Base-by-base conservation (phyloP, 2,329 filamentous ascomycete species). In the Xylaria sp. region DNA sequence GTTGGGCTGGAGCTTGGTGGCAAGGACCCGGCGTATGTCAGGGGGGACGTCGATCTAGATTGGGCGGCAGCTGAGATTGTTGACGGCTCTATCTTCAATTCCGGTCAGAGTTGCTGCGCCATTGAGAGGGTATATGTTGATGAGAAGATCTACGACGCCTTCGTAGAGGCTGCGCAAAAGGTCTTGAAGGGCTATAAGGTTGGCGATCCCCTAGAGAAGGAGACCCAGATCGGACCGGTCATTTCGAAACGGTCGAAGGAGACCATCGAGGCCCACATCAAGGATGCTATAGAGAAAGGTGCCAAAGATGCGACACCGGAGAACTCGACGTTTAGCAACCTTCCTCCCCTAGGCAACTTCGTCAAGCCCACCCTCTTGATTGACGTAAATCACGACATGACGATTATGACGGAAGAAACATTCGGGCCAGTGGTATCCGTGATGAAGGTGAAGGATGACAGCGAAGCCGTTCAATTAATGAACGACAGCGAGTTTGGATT, bases 41-140 rank as follows among this genome's bases (percentile, higher is more conserved):
- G 95, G 68, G 84, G 84, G 6, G 95, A 98, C 76, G 93, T 97
- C 1, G 94, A 98, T 78, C 81, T 97, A 56, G 89, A 89, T 56
- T 98, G 94, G 95, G 94, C 92, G 0, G 95, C 95, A 0, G 94
- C 92, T 73, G 94, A 98, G 81, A 96, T 98, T 75, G 93, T 98
- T 14, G 95, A 98, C 75, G 95, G 95, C 21, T 91, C 94, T n/a
- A 85, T 98, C 65, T 98, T 98, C 86, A 98, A 98, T 83, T 97
- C 94, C 60, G 95, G 95, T n/a, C 95, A 98, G 84, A 97, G 93
- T 79, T 98, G 95, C 85, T 98, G 95, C 81, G 92, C 93, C 27
- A 85, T 98, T 62, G 95, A 98, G 82, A 87, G 95, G 39, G 89
- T 98, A 21, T 98, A 98, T 76, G 94, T 98, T 4, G 90, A 96